Conservation (phyloP, 2,329 filamentous ascomycete species). For the Pseudocercospora fuligena region DNA sequence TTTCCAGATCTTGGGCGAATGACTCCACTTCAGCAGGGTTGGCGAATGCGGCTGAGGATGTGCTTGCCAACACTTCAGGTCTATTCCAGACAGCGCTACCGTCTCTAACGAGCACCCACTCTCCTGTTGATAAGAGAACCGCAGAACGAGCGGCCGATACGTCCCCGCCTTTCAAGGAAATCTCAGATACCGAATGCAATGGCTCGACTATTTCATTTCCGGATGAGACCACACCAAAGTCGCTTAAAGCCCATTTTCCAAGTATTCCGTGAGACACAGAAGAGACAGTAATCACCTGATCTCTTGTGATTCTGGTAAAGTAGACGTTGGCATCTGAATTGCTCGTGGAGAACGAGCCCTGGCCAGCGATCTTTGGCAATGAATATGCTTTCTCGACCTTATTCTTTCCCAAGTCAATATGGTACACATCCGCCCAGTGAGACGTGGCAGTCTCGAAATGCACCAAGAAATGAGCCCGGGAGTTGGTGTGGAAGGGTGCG, state of each 20-base stretch:
- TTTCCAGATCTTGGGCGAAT: conserved; percentile 78
- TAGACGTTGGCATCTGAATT: conserved; percentile 81
- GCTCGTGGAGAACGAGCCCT: conserved; percentile 78
- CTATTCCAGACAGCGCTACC: conserved; percentile 80
- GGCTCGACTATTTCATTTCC: conserved; percentile 43
- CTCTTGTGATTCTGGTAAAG: conserved; percentile 79
- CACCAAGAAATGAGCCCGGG: conserved; percentile 81
- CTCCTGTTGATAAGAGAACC: conserved; percentile 65
- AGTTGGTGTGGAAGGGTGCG: conserved; percentile 72
- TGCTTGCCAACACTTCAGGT: conserved; percentile 79
- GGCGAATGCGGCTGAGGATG: conserved; percentile 79
- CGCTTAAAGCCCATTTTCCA: conserved; percentile 70
- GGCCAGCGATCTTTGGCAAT: conserved; percentile 71
- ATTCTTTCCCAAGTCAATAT: conserved; percentile 73
- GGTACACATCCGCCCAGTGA: conserved; percentile 85
- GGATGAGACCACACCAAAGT: conserved; percentile 35
- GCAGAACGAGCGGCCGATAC: conserved; percentile 80
- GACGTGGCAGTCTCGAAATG: conserved; percentile 72
- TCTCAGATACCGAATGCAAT: conserved; percentile 77
- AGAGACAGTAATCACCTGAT: conserved; percentile 74
- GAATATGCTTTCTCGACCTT: conserved; percentile 78
- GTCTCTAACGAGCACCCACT: conserved; percentile 85
- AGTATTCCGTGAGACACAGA: conserved; percentile 78
- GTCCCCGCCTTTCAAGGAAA: conserved; percentile 70
- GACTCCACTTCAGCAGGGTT: conserved; percentile 68